phyloP scores from a whole-genome alignment of 1,139 yeast species.

The Geotrichum aggregatum region DNA sequence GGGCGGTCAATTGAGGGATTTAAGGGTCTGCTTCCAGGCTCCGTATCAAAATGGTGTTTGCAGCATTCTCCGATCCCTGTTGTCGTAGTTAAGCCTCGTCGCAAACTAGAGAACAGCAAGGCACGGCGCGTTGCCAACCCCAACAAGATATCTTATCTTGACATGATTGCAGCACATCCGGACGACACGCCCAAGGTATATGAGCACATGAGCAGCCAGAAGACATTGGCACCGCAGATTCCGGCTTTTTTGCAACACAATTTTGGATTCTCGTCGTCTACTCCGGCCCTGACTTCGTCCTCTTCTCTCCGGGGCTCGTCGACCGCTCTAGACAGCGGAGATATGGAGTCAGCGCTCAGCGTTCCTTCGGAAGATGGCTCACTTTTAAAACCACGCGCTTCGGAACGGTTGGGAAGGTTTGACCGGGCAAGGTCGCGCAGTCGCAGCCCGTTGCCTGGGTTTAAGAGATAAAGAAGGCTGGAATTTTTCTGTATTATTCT shows the following conservation, averaged over 20 bases:
- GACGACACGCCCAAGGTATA: slow-evolving; percentile 22
- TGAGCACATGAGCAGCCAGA: slow-evolving; percentile 24
- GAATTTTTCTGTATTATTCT: neutral
- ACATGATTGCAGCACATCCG: slow-evolving; percentile 18
- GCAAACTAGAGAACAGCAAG: slow-evolving; percentile 39
- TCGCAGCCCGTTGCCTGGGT: slow-evolving; percentile 1
- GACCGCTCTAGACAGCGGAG: no score
- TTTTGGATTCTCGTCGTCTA: neutral
- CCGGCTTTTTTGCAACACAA: slow-evolving; percentile 21
- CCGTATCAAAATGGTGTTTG: slow-evolving; percentile 55
- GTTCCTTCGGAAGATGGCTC: neutral
- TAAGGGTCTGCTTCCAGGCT: slow-evolving; percentile 46
- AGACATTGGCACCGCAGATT: slow-evolving; percentile 21
- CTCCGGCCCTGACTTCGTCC: neutral
- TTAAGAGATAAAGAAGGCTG: neutral
- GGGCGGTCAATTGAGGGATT: slow-evolving; percentile 43
- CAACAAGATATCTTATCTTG: slow-evolving; percentile 14
- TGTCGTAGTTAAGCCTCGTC: slow-evolving; percentile 58
- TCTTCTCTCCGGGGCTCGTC: no score
- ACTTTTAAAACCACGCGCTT: no score
- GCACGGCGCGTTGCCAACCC: slow-evolving; percentile 38
- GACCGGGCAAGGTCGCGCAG: slow-evolving; percentile 13
- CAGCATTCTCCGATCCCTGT: slow-evolving; percentile 68
- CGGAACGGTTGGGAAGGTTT: slow-evolving; percentile 18
- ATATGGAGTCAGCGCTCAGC: neutral